phyloP scores from a whole-genome alignment of 495 filamentous ascomycete genomes.

The Viridothelium virens region DNA sequence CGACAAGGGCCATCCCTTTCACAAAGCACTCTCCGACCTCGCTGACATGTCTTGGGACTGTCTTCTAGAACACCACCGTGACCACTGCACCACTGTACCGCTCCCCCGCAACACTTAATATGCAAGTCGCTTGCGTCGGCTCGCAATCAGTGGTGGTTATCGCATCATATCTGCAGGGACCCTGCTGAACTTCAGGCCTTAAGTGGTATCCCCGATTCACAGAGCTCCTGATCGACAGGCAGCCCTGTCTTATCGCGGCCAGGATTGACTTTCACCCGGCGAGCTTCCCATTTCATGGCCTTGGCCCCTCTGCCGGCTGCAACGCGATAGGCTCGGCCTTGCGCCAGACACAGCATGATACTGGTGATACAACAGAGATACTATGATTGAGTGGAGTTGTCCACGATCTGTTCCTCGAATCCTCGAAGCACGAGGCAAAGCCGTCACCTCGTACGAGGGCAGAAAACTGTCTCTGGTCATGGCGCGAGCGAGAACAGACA shows the following conservation, averaged over 20 bases:
- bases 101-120: constrained; percentile 6
- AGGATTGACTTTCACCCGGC: neutral
- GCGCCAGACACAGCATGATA: neutral
- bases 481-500: neutral
- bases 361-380: neutral
- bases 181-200: neutral
- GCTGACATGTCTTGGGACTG: neutral
- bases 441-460: too few species aligned
- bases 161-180: constrained; percentile 5
- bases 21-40: neutral
- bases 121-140: neutral
- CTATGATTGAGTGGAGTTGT: too few species aligned
- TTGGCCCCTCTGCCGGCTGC: neutral
- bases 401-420: too few species aligned
- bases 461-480: neutral
- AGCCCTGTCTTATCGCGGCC: neutral
- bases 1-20: neutral
- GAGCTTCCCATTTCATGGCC: constrained; percentile 1
- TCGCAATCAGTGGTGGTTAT: constrained; percentile 4
- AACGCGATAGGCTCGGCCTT: neutral
- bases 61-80: neutral
- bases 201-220: neutral
- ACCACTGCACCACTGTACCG: too few species aligned
- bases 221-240: constrained; percentile 3
- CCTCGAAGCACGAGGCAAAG: too few species aligned